Conservation (phyloP, 257 asterid genomes). For the Cinchona pubescens region DNA sequence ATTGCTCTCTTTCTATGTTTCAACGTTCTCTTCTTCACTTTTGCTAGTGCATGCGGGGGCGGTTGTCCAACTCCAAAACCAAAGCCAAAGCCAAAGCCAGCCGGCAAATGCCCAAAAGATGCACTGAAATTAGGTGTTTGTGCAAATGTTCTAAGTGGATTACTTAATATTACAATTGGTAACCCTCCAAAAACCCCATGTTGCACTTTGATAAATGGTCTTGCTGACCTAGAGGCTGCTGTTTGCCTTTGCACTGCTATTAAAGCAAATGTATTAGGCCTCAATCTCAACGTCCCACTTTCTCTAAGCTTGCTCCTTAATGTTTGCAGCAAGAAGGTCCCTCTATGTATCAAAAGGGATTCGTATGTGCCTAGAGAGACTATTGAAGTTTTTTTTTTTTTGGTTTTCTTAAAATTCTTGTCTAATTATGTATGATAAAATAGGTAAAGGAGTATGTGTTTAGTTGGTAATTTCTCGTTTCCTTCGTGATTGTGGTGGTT, state of each 20-base stretch:
- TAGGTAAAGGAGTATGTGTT: background rate
- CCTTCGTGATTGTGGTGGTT: background rate
- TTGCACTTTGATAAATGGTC: slow-evolving; percentile 24
- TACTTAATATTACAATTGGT: slow-evolving; percentile 19
- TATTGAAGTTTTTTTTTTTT: background rate
- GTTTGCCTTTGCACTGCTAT: slow-evolving; percentile 38
- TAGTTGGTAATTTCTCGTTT: slow-evolving; percentile 4
- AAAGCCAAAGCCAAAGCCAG: slow-evolving; percentile 27
- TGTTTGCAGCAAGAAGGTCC: slow-evolving; percentile 29
- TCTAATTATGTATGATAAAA: background rate
- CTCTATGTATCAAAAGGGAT: too few relatives aligned
- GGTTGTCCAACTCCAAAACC: slow-evolving; percentile 29
- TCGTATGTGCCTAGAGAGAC: slow-evolving; percentile 20
- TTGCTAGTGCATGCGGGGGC: slow-evolving; percentile 35
- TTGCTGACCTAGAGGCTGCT: slow-evolving; percentile 32
- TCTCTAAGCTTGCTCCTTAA: slow-evolving; percentile 35
- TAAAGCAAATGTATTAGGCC: slow-evolving; percentile 31
- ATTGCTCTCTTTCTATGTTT: slow-evolving; percentile 32
- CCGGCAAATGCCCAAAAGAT: slow-evolving; percentile 26
- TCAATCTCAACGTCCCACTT: slow-evolving; percentile 23
- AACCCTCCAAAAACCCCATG: slow-evolving; percentile 26
- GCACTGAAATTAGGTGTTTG: slow-evolving; percentile 23
- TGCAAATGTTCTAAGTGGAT: slow-evolving; percentile 22
- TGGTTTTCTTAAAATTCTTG: background rate
- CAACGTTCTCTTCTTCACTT: slow-evolving; percentile 34